These are phyloP conservation scores for Drechslerella coelobrocha DNA, from an alignment of 2,329 filamentous ascomycete species.

Conservation along the genomic window DNA sequence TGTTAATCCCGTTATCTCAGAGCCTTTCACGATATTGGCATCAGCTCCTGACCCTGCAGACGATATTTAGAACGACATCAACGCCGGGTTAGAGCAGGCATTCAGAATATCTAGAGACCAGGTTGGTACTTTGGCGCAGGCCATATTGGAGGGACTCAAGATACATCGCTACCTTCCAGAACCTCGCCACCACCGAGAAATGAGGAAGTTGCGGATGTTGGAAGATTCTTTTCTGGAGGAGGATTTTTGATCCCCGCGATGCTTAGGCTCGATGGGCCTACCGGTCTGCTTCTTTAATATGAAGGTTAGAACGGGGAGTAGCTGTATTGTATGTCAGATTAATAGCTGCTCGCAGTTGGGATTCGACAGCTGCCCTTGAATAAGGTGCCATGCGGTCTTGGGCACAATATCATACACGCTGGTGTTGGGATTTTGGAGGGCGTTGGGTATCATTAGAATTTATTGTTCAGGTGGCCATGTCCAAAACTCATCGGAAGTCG, in stretches of 20 bases:
- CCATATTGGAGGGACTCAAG: constrained; percentile 21
- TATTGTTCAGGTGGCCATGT: too few relatives aligned
- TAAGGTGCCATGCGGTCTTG: too few relatives aligned
- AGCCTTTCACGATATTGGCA: constrained; percentile 20
- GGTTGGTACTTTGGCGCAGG: background rate
- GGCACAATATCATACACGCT: too few relatives aligned
- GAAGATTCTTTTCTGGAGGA: constrained; percentile 25
- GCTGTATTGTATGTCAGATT: too few relatives aligned
- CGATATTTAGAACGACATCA: constrained; percentile 22
- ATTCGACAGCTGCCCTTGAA: too few relatives aligned
- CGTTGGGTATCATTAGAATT: too few relatives aligned
- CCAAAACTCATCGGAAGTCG: too few relatives aligned
- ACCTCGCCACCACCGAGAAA: background rate
- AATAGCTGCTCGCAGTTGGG: too few relatives aligned
- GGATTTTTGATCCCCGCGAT: constrained; percentile 17
- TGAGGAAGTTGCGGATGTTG: constrained; percentile 14
- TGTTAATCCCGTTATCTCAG: constrained; percentile 14
- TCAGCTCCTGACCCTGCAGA: constrained; percentile 12
- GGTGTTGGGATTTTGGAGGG: too few relatives aligned
- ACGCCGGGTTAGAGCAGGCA: constrained; percentile 21
- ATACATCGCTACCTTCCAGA: constrained; percentile 14
- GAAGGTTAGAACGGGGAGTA: too few relatives aligned
- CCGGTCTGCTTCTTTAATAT: too few relatives aligned
- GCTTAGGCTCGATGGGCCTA: constrained; percentile 5
- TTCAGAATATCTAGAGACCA: constrained; percentile 16